These are phyloP conservation scores for Limonomyces culmigenus DNA, from an alignment of 1,284 basidiomycete species.

Conservation along the genomic window DNA sequence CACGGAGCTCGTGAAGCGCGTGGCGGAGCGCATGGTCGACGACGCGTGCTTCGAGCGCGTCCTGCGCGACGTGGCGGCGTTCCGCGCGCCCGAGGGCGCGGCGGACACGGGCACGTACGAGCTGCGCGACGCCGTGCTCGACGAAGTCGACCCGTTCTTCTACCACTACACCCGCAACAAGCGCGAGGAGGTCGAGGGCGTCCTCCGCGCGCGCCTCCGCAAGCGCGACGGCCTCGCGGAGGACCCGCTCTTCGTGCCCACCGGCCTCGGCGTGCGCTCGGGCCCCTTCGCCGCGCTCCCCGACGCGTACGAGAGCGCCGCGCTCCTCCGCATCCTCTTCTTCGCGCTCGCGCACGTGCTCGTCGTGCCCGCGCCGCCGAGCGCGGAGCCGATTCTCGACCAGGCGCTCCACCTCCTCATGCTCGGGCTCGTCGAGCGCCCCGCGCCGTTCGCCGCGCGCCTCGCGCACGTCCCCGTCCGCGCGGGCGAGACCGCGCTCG, in stretches of 20 bases:
- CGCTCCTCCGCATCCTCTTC: conserved; percentile 62
- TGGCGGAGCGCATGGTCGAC: conserved; percentile 82
- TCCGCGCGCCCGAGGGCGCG: conserved; percentile 65
- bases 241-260: conserved; percentile 65
- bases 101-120: conserved; percentile 79
- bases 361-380: conserved; percentile 41
- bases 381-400: conserved; percentile 79
- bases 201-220: conserved; percentile 54
- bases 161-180: conserved; percentile 93
- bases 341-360: conserved; percentile 59
- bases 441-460: conserved; percentile 41
- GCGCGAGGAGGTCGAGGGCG: conserved; percentile 82
- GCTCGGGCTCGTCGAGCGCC: conserved; percentile 62
- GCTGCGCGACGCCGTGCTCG: conserved; percentile 69
- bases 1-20: conserved; percentile 83
- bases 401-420: conserved; percentile 76
- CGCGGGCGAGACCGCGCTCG: conserved; percentile 45
- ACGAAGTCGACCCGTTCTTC: conserved; percentile 91
- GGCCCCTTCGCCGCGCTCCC: conserved; percentile 55
- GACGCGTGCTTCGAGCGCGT: conserved; percentile 75
- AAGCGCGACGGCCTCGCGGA: conserved; percentile 41
- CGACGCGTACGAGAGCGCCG: conserved; percentile 45
- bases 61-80: conserved; percentile 66
- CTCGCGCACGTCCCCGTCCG: conserved; percentile 28
- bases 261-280: conserved; percentile 35